Conservation (phyloP, 2,329 filamentous ascomycete species). For the Aspergillus sp. region DNA sequence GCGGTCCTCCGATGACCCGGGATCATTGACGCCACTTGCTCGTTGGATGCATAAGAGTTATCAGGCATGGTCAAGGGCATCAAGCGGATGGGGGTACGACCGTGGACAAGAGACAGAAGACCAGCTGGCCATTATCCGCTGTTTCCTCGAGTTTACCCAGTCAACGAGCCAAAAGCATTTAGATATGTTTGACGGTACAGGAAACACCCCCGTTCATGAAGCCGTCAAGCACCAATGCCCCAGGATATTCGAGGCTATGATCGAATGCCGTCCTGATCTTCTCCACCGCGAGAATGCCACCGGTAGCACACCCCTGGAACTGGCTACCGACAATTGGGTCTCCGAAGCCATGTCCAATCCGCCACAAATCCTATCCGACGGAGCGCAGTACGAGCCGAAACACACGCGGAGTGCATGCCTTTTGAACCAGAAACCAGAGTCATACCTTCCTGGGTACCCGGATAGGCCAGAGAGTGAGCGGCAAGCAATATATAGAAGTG, state of each 20-base stretch:
- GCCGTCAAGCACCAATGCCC: slow-evolving; percentile 51
- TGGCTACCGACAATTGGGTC: slow-evolving; percentile 34
- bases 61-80: not conserved
- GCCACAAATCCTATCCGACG: slow-evolving; percentile 1
- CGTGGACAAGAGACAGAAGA: not conserved
- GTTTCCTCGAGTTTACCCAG: slow-evolving; percentile 49
- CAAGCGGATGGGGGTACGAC: not conserved
- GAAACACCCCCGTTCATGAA: slow-evolving; percentile 48
- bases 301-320: slow-evolving; percentile 70
- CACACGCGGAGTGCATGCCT: not conserved
- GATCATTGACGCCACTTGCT: slow-evolving; percentile 55
- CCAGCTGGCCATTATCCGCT: not conserved
- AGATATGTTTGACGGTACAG: slow-evolving; percentile 45
- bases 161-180: slow-evolving; percentile 51
- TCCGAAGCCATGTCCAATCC: slow-evolving; percentile 22
- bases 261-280: slow-evolving; percentile 61
- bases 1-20: slow-evolving; percentile 29
- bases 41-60: slow-evolving; percentile 50
- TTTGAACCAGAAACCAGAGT: not conserved
- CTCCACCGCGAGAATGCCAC: slow-evolving; percentile 74
- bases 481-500: slow-evolving; percentile 40
- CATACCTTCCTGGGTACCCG: slow-evolving; percentile 14
- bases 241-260: slow-evolving; percentile 54
- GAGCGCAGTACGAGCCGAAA: not conserved
- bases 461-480: slow-evolving; percentile 4